These are phyloP conservation scores for Rutstroemia sp. DNA, from an alignment of 2,329 filamentous ascomycete species.

Conservation along the genomic window DNA sequence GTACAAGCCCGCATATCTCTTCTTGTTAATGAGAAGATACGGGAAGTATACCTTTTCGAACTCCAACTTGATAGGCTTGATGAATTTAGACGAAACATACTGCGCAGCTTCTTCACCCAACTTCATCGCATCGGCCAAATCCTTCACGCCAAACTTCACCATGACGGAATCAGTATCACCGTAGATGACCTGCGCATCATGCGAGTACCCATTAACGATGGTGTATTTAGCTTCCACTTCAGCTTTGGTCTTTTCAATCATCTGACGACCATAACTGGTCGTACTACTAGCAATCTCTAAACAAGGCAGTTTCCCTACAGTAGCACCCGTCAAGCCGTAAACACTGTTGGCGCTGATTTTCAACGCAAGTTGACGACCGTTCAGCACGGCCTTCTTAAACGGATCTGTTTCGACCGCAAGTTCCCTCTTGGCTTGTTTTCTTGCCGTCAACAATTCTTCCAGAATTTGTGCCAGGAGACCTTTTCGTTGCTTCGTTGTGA, in stretches of 20 bases:
- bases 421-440: conserved; percentile 92
- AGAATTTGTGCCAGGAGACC: conserved; percentile 91
- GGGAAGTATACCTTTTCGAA: conserved; percentile 99
- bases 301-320: conserved; percentile 91
- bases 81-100: conserved; percentile 84
- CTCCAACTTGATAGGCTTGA: conserved; percentile 96
- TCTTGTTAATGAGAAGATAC: conserved; percentile 98
- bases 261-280: conserved; percentile 92
- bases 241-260: conserved; percentile 98
- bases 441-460: conserved; percentile 81
- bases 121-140: conserved; percentile 84
- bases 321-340: conserved; percentile 94
- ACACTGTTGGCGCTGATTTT: conserved; percentile 98
- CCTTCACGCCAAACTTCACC: conserved; percentile 93
- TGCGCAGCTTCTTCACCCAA: conserved; percentile 87
- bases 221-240: conserved; percentile 88
- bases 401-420: conserved; percentile 82
- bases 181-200: conserved; percentile 96
- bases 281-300: conserved; percentile 93
- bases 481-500: conserved; percentile 81
- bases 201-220: conserved; percentile 87
- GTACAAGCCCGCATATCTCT: conserved; percentile 94
- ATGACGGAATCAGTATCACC: conserved; percentile 99
- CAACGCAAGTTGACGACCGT: conserved; percentile 91
- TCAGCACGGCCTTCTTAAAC: conserved; percentile 96